Evolutionary conservation across 805 yeast species (phyloP), one percentile per base, ranked within the genome.

Genomic region (Wickerhamiella vanderwaltii): DNA sequence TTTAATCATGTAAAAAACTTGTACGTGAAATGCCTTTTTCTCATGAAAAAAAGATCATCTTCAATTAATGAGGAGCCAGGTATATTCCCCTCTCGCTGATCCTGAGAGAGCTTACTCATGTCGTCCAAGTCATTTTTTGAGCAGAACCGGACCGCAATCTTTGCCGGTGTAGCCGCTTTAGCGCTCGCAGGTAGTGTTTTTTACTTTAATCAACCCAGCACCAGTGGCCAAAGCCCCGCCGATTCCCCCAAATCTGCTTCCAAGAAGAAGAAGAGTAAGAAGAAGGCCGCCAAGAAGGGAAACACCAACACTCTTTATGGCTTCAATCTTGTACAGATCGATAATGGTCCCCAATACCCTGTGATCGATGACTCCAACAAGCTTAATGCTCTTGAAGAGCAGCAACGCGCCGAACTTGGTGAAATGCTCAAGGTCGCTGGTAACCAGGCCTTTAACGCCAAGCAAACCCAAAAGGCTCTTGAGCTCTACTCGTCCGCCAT

Each of bases 381-480:
- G 40, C 50, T 59, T 20, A 31, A 38, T 29, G 28, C 38, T 12
- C 48, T 59, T 17, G 22, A 46, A 19, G 57, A 51, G 20, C 41
- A 37, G 23, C 56, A 55, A 29, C 48, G 73, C 74, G 51, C 77
- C 68, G 61, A 62, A 43, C 52, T 64, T 28, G 84, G 95, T 4
- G 59, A 73, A 41, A 75, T 78, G 32, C 72, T 88, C 64, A 91
- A 91, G 64, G 88, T 79, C 54, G 86, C 81, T 43, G 99, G 98
- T 55, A 91, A 91, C 62, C 69, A 68, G 40, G 73, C 66, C 44
- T 91, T 83, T 69, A 81, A 79, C 61, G 56, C 57, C 25, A 79
- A 82, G 63, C 67, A 79, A 41, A 82, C 69, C 56, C 70, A 74
- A 42, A 69, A 70, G n/a, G 97, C 97, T 33, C 73, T 86, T 54